These are phyloP conservation scores for Colletotrichum brevisporum DNA, from an alignment of 2,329 filamentous ascomycete species.

Conservation along the genomic window DNA sequence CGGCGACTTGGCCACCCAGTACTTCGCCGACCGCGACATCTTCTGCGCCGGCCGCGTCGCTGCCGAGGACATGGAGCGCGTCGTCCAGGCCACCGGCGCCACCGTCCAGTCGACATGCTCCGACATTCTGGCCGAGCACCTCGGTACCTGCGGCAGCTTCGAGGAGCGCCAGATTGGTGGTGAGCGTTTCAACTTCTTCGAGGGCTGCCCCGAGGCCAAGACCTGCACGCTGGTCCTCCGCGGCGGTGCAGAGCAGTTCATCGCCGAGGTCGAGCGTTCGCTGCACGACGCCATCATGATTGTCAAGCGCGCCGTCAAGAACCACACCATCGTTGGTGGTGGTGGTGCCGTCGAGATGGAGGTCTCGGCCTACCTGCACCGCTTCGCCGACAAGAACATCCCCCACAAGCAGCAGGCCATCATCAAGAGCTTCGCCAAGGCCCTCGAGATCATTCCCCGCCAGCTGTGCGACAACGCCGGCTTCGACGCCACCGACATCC, in stretches of 20 bases:
- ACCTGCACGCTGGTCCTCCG: slow-evolving; percentile 96
- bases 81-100: slow-evolving; percentile 94
- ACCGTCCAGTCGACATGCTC: slow-evolving; percentile 96
- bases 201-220: slow-evolving; percentile 94
- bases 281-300: slow-evolving; percentile 99
- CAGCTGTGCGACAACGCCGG: slow-evolving; percentile 99
- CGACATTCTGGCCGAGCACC: slow-evolving; percentile 89
- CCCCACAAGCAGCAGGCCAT: slow-evolving; percentile 96
- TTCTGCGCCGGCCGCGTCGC: slow-evolving; percentile 97
- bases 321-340: slow-evolving; percentile 93
- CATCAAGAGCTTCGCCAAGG: slow-evolving; percentile 98
- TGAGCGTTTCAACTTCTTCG: slow-evolving; percentile 98
- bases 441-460: slow-evolving; percentile 94
- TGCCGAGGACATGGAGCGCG: slow-evolving; percentile 93
- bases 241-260: slow-evolving; percentile 98
- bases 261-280: slow-evolving; percentile 97
- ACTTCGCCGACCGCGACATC: slow-evolving; percentile 96
- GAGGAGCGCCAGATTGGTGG: slow-evolving; percentile 98
- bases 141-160: slow-evolving; percentile 91
- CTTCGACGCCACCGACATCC: slow-evolving; percentile 97
- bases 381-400: slow-evolving; percentile 92
- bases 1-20: slow-evolving; percentile 97
- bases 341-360: slow-evolving; percentile 98
- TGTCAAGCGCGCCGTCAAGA: slow-evolving; percentile 97
- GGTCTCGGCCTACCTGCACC: slow-evolving; percentile 91